Conservation (phyloP, 1,284 basidiomycete species). For the Sanguinoderma infundibulare region DNA sequence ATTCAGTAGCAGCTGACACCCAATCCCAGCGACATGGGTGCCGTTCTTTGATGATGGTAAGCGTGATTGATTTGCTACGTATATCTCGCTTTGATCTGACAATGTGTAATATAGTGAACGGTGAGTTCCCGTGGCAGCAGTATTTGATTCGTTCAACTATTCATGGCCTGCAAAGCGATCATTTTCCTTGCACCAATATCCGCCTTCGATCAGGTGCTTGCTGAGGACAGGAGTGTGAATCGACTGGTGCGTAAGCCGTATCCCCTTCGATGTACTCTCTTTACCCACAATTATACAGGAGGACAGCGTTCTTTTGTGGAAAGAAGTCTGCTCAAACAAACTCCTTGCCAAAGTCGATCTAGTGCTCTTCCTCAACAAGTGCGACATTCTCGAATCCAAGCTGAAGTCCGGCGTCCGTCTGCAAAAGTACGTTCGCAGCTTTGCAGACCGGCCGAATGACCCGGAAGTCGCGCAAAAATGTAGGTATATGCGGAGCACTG, state of each 20-base stretch:
- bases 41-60: slow-evolving; percentile 78
- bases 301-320: slow-evolving; percentile 82
- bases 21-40: slow-evolving; percentile 63
- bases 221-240: slow-evolving; percentile 73
- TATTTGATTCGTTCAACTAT: neutral
- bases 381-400: slow-evolving; percentile 74
- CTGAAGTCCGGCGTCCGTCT: slow-evolving; percentile 63
- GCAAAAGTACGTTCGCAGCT: slow-evolving; percentile 73
- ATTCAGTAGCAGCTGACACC: slow-evolving; percentile 6
- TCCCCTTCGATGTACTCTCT: slow-evolving; percentile 7
- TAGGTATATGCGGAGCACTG: slow-evolving; percentile 32
- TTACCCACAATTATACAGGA: slow-evolving; percentile 48
- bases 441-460: slow-evolving; percentile 73
- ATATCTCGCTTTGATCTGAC: slow-evolving; percentile 12
- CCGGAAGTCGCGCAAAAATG: slow-evolving; percentile 74
- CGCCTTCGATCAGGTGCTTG: slow-evolving; percentile 76
- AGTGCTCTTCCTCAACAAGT: slow-evolving; percentile 82
- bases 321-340: slow-evolving; percentile 75
- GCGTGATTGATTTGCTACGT: slow-evolving; percentile 1
- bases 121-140: slow-evolving; percentile 15
- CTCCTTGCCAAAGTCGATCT: slow-evolving; percentile 74
- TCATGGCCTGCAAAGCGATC: slow-evolving; percentile 49
- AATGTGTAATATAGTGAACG: slow-evolving; percentile 24
- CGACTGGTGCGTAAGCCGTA: slow-evolving; percentile 53
- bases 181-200: slow-evolving; percentile 84